Evolutionary conservation across 345 rosid genomes (phyloP).

Genomic region (Bretschneidera sinensis): DNA sequence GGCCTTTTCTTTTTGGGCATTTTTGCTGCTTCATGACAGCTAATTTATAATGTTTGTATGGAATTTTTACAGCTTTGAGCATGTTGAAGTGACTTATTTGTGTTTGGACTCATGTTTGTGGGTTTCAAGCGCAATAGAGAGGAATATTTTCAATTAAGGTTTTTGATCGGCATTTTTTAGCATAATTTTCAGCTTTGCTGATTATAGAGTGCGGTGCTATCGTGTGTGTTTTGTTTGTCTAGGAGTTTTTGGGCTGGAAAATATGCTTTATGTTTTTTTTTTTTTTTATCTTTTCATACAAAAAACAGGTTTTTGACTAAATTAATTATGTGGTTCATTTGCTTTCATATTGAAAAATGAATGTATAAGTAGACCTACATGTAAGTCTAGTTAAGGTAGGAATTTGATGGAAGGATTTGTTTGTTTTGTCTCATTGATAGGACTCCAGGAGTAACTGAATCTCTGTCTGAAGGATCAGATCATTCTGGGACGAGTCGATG

Average conservation of each 20-base stretch:
- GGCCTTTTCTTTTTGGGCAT: background rate
- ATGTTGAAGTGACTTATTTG: background rate
- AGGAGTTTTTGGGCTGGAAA: too few relatives aligned
- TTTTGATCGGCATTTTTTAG: background rate
- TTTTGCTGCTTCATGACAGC: background rate
- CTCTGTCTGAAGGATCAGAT: slow-evolving; percentile 53
- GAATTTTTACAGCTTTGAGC: background rate
- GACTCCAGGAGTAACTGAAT: slow-evolving; percentile 70
- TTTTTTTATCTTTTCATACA: too few relatives aligned
- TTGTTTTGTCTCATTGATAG: slow-evolving; percentile 34
- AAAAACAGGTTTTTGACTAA: background rate
- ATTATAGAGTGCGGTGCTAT: too few relatives aligned
- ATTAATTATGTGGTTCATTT: background rate
- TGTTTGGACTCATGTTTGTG: background rate
- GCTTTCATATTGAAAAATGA: slow-evolving; percentile 1
- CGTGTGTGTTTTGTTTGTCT: too few relatives aligned
- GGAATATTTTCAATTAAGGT: background rate
- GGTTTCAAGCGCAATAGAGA: background rate
- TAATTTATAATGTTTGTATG: too few relatives aligned
- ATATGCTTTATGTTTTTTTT: background rate
- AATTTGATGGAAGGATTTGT: slow-evolving; percentile 14
- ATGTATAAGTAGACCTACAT: background rate
- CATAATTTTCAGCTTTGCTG: background rate
- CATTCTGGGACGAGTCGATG: slow-evolving; percentile 46
- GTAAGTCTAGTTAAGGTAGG: slow-evolving; percentile 2